Percentiles rank a stretch among this genome's conserved stretches.
These are phyloP conservation scores for Edaphochlamys debaryana DNA, from an alignment of 139 green algal genomes.

Conservation along the genomic window DNA sequence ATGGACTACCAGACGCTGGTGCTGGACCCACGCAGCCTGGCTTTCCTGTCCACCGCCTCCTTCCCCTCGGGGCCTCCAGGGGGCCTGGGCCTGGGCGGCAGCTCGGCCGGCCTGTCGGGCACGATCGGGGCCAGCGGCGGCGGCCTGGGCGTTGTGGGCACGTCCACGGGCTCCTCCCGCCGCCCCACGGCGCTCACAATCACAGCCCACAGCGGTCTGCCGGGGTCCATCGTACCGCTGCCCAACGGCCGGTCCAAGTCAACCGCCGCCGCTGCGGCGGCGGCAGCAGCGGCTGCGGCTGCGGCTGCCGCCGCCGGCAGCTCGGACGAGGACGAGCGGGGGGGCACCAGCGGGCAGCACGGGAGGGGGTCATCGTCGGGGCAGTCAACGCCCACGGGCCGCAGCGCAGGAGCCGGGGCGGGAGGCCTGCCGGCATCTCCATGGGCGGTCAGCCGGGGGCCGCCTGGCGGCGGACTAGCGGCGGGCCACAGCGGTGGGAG, in stretches of 20 bases:
- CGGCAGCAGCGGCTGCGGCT: neutral
- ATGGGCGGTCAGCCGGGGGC: neutral
- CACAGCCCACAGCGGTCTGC: no score
- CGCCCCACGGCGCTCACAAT: neutral
- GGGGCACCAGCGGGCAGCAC: neutral
- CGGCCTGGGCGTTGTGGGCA: slow-evolving; percentile 5
- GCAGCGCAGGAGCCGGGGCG: no score
- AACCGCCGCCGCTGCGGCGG: no score
- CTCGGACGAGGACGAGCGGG: neutral
- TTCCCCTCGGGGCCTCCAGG: neutral
- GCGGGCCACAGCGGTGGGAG: neutral
- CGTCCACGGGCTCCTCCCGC: slow-evolving; percentile 8
- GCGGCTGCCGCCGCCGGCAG: neutral
- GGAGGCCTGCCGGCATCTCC: neutral
- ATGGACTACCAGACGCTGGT: slow-evolving; percentile 35
- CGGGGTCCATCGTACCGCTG: neutral
- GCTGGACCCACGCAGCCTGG: slow-evolving; percentile 27
- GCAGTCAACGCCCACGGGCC: slow-evolving; percentile 4
- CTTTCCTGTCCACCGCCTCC: neutral
- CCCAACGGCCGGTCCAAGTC: neutral
- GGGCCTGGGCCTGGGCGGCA: neutral
- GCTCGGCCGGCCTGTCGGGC: no score
- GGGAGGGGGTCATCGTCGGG: neutral
- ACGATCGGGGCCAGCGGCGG: neutral
- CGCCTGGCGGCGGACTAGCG: no score